Conservation (phyloP, 768 basidiomycete genomes). For the Boletus tomentosulus region DNA sequence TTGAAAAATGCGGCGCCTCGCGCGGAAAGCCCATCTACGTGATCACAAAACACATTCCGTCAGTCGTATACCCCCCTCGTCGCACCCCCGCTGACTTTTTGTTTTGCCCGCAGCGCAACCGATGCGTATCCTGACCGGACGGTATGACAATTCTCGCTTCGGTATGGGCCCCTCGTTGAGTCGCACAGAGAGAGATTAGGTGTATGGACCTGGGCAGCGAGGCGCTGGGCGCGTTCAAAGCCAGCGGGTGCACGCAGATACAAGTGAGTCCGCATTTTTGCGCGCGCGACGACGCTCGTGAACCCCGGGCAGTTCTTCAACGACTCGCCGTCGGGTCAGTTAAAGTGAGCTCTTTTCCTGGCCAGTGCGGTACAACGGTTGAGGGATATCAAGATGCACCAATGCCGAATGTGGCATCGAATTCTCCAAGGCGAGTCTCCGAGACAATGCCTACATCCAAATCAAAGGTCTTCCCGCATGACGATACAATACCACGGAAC, state of each 20-base stretch:
- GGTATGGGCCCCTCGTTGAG: constrained; percentile 8
- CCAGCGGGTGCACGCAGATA: constrained; percentile 39
- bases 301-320: constrained; percentile 35
- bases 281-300: background rate
- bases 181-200: constrained; percentile 37
- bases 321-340: constrained; percentile 29
- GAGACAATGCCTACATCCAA: constrained; percentile 40
- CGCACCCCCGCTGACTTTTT: background rate
- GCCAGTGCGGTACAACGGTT: constrained; percentile 1
- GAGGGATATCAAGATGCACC: constrained; percentile 28
- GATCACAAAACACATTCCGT: constrained; percentile 41
- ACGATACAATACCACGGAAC: constrained; percentile 6
- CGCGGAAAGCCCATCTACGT: constrained; percentile 41
- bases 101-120: constrained; percentile 23
- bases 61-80: constrained; percentile 21
- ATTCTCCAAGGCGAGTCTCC: constrained; percentile 38
- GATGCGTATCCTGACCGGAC: constrained; percentile 31
- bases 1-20: constrained; percentile 40
- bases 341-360: constrained; percentile 29
- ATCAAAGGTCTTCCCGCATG: constrained; percentile 36
- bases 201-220: constrained; percentile 42
- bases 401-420: constrained; percentile 39
- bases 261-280: constrained; percentile 27
- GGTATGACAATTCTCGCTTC: constrained; percentile 15
- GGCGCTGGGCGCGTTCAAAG: constrained; percentile 39